These are phyloP conservation scores for Boletus insuetus DNA, from an alignment of 768 basidiomycete species.

Conservation along the genomic window DNA sequence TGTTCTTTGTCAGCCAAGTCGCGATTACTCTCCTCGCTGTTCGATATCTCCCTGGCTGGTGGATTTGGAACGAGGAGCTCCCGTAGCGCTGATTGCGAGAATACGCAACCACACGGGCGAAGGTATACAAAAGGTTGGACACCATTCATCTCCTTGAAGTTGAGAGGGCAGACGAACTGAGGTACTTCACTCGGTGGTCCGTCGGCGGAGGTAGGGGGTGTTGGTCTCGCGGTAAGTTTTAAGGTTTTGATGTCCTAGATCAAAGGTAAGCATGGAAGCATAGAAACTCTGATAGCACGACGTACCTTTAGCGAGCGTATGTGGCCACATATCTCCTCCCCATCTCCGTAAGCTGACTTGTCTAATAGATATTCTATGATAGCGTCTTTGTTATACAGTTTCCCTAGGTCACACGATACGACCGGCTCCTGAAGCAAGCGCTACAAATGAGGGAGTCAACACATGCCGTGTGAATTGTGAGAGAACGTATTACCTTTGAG, in stretches of 20 bases:
- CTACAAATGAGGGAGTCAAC: slow-evolving; percentile 37
- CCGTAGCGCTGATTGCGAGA: slow-evolving; percentile 80
- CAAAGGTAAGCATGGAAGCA: neutral
- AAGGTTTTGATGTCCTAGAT: slow-evolving; percentile 82
- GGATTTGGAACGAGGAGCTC: slow-evolving; percentile 41
- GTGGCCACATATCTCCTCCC: slow-evolving; percentile 89
- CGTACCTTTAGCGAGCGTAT: slow-evolving; percentile 85
- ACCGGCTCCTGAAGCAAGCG: slow-evolving; percentile 83
- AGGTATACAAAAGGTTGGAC: slow-evolving; percentile 85
- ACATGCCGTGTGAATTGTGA: neutral
- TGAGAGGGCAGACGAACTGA: slow-evolving; percentile 88
- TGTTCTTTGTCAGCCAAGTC: slow-evolving; percentile 23
- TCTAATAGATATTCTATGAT: slow-evolving; percentile 89
- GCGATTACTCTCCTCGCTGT: slow-evolving; percentile 29
- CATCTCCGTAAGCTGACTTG: slow-evolving; percentile 82
- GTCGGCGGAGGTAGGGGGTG: slow-evolving; percentile 36
- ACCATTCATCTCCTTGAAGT: slow-evolving; percentile 94
- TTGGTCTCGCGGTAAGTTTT: slow-evolving; percentile 73
- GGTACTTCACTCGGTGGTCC: slow-evolving; percentile 46
- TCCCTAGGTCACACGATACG: slow-evolving; percentile 89
- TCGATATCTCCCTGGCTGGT: slow-evolving; percentile 20
- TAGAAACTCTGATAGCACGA: neutral
- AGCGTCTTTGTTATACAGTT: slow-evolving; percentile 95
- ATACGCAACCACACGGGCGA: slow-evolving; percentile 84
- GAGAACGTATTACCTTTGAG: slow-evolving; percentile 64